phyloP scores from a whole-genome alignment of 805 yeast genomes.

The Schizosaccharomyces lindneri region DNA sequence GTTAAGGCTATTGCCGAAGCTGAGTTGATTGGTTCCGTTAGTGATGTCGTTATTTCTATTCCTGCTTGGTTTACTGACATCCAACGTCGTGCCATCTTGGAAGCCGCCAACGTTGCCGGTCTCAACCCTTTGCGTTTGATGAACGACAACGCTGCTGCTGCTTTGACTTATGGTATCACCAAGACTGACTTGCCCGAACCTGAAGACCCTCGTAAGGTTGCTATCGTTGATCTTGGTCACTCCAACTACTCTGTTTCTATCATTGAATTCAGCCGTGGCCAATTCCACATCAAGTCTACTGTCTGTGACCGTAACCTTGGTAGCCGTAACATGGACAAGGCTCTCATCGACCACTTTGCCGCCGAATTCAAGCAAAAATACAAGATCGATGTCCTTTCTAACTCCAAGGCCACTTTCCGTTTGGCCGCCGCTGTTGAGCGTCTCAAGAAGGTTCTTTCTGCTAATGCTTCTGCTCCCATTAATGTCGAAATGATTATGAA shows the following conservation, averaged over 20 bases:
- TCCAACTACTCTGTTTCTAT: conserved; percentile 77
- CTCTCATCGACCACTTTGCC: conserved; percentile 85
- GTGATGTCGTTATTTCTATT: conserved; percentile 80
- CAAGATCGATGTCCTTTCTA: conserved; percentile 74
- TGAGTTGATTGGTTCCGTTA: conserved; percentile 61
- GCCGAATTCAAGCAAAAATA: conserved; percentile 74
- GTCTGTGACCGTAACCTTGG: conserved; percentile 92
- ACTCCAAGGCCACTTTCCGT: conserved; percentile 89
- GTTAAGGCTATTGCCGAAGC: conserved; percentile 52
- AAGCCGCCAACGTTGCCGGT: conserved; percentile 88
- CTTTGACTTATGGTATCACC: conserved; percentile 97
- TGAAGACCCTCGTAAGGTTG: conserved; percentile 55
- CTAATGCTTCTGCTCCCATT: conserved; percentile 84
- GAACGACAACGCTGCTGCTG: conserved; percentile 95
- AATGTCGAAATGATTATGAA: conserved; percentile 90
- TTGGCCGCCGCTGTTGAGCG: conserved; percentile 77
- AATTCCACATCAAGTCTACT: conserved; percentile 73
- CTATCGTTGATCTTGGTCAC: conserved; percentile 91
- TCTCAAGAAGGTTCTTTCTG: conserved; percentile 86
- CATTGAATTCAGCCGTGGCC: conserved; percentile 86
- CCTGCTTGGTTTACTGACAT: conserved; percentile 94
- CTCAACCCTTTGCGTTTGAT: conserved; percentile 95
- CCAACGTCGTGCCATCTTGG: conserved; percentile 89
- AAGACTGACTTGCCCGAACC: conserved; percentile 91
- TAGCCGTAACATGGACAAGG: conserved; percentile 89